phyloP scores from a whole-genome alignment of 2,329 filamentous ascomycete species.

The Ascochyta rabiei region DNA sequence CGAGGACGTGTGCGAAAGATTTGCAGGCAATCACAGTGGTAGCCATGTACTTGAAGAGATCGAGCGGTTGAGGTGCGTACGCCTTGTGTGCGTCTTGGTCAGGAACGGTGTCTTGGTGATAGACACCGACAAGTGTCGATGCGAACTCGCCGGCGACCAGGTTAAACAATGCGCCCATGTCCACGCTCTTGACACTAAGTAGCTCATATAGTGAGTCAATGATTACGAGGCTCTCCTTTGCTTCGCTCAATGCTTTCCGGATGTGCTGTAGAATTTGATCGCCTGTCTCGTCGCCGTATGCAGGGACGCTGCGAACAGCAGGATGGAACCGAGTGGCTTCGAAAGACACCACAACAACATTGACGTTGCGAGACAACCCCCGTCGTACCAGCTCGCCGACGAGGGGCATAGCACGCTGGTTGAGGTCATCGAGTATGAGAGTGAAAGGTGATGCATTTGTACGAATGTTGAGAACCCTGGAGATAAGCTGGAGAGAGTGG shows the following conservation, averaged over 20 bases:
- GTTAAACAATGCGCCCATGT: constrained; percentile 68
- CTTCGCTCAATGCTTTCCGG: constrained; percentile 25
- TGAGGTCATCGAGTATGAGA: constrained; percentile 80
- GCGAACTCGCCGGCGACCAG: constrained; percentile 69
- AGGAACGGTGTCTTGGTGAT: constrained; percentile 76
- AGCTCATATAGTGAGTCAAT: constrained; percentile 81
- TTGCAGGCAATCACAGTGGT: constrained; percentile 80
- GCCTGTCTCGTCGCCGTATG: constrained; percentile 67
- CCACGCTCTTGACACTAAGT: constrained; percentile 38
- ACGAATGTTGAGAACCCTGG: constrained; percentile 78
- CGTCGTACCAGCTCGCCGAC: constrained; percentile 75
- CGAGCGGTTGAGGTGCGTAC: constrained; percentile 61
- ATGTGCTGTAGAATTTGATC: constrained; percentile 48
- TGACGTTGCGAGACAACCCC: constrained; percentile 61
- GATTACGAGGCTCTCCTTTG: constrained; percentile 64
- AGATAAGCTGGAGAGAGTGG: constrained; percentile 82
- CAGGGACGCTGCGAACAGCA: constrained; percentile 71
- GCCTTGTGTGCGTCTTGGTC: constrained; percentile 50
- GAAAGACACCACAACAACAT: constrained; percentile 79
- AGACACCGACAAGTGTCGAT: constrained; percentile 76
- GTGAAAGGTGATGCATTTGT: constrained; percentile 87
- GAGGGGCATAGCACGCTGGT: constrained; percentile 76
- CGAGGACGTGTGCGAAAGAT: constrained; percentile 75
- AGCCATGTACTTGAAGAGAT: constrained; percentile 80
- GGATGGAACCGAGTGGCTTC: constrained; percentile 69